Evolutionary conservation across 1,284 basidiomycete species (phyloP), one percentile per base, ranked within the genome.

Genomic region (Pseudozyma flocculosa): DNA sequence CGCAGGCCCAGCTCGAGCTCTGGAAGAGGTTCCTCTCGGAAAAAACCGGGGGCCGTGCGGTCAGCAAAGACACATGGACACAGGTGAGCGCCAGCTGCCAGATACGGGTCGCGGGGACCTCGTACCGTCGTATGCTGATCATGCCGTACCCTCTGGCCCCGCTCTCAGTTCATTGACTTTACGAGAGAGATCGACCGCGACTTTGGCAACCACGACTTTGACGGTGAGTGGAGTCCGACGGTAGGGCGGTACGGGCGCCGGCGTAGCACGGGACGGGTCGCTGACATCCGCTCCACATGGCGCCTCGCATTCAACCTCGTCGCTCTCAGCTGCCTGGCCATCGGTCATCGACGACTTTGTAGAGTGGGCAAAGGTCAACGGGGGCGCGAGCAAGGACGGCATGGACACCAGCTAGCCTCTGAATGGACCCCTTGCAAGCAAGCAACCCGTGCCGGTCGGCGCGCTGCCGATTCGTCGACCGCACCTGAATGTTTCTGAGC

Each of bases 21-120:
- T 97, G 93, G 93, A 85, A 90, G 70, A 86, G 88, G 36, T 97
- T 88, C 77, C 78, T 93, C 67, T 82, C 80, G 38, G 81, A 85
- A 72, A 86, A 84, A 69, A 87, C 86, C 13, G 53, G 61, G 11
- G 83, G 83, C 11, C 90, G 89, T 77, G 91, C 91, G 4, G 84
- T 97, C 34, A 92, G 88, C 79, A 92, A 90, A 80, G 93, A 97
- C 81, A 92, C 91, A 2, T 97, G 93, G 93, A 81, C 83, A 46
- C 88, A 29, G 26, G 26, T 29, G 26, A 29, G 26, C 5, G 5
- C 11, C 26, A 11, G n/a, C n/a, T n/a, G n/a, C n/a, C n/a, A n/a
- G n/a, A n/a, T n/a, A n/a, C n/a, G n/a, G n/a, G n/a, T n/a, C n/a
- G n/a, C 94, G 84, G 50, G 39, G 43, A 39, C 13, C 21, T 7